Evolutionary conservation across 768 basidiomycete species (phyloP).

Genomic region (Lactarius deliciosus): DNA sequence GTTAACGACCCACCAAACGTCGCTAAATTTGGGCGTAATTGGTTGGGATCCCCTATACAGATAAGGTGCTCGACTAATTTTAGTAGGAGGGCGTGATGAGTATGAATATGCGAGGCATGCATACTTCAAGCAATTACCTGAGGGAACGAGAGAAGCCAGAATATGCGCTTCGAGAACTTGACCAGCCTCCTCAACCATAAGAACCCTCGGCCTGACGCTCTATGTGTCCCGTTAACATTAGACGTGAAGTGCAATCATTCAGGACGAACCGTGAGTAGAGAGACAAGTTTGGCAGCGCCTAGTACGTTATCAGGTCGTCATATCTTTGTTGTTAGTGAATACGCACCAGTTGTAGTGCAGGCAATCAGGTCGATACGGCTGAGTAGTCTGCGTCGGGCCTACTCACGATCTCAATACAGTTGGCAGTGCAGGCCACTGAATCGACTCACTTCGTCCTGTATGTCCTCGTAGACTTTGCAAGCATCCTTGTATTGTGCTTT

Average conservation of each 20-base stretch:
- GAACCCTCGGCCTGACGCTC: slow-evolving; percentile 58
- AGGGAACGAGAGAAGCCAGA: slow-evolving; percentile 58
- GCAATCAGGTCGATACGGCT: slow-evolving; percentile 60
- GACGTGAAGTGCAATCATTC: neutral
- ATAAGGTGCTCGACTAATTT: slow-evolving; percentile 63
- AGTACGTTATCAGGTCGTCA: neutral
- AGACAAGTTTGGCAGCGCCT: slow-evolving; percentile 69
- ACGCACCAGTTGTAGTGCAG: slow-evolving; percentile 71
- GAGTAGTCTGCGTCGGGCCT: slow-evolving; percentile 60
- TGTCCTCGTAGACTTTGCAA: slow-evolving; percentile 38
- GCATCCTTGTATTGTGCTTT: slow-evolving; percentile 46
- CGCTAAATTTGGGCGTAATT: slow-evolving; percentile 67
- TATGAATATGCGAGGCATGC: neutral
- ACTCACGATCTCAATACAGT: slow-evolving; percentile 4
- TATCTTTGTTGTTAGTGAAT: neutral
- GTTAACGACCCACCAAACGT: slow-evolving; percentile 51
- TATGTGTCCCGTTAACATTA: slow-evolving; percentile 31
- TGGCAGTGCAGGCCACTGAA: neutral
- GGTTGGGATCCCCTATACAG: slow-evolving; percentile 74
- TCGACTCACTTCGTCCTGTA: slow-evolving; percentile 52
- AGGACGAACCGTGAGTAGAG: slow-evolving; percentile 52
- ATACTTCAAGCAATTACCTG: slow-evolving; percentile 15
- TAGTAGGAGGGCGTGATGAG: neutral
- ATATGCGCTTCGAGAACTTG: slow-evolving; percentile 82
- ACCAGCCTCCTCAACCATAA: slow-evolving; percentile 79